Conservation (phyloP, 2,329 filamentous ascomycete species). For the Penicillium sp. region DNA sequence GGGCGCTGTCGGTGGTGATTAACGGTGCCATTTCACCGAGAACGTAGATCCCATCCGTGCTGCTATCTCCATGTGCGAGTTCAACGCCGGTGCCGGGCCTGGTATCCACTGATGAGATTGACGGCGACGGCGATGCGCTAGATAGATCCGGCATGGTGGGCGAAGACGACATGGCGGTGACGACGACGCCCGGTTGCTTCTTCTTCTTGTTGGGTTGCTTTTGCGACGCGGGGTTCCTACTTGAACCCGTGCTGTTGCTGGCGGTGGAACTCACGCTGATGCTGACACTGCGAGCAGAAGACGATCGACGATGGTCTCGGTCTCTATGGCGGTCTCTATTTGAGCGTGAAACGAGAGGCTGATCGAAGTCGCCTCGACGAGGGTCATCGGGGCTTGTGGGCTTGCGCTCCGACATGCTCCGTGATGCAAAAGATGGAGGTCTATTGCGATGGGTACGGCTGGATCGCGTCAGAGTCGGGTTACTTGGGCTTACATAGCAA, state of each 20-base stretch:
- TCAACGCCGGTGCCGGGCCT: constrained; percentile 23
- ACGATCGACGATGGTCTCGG: background rate
- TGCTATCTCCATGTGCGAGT: constrained; percentile 7
- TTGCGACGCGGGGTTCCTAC: constrained; percentile 3
- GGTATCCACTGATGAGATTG: constrained; percentile 34
- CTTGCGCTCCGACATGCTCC: constrained; percentile 26
- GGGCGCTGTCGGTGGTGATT: constrained; percentile 1
- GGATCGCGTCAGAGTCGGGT: constrained; percentile 1
- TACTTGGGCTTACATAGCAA: constrained; percentile 3
- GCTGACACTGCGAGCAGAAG: background rate
- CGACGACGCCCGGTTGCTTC: constrained; percentile 12
- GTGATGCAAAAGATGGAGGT: constrained; percentile 1
- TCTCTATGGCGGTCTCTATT: constrained; percentile 1
- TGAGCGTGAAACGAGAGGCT: background rate
- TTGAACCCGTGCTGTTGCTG: constrained; percentile 1
- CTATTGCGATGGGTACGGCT: background rate
- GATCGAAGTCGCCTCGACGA: background rate
- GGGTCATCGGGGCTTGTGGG: background rate
- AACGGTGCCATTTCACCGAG: constrained; percentile 20
- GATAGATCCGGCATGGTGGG: constrained; percentile 33
- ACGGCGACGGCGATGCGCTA: constrained; percentile 29
- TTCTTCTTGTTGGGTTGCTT: constrained; percentile 6
- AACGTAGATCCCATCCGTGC: constrained; percentile 12
- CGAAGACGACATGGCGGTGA: constrained; percentile 19
- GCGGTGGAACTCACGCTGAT: constrained; percentile 3